phyloP scores from a whole-genome alignment of 768 basidiomycete genomes.

The Pleurotus tuber-regium region DNA sequence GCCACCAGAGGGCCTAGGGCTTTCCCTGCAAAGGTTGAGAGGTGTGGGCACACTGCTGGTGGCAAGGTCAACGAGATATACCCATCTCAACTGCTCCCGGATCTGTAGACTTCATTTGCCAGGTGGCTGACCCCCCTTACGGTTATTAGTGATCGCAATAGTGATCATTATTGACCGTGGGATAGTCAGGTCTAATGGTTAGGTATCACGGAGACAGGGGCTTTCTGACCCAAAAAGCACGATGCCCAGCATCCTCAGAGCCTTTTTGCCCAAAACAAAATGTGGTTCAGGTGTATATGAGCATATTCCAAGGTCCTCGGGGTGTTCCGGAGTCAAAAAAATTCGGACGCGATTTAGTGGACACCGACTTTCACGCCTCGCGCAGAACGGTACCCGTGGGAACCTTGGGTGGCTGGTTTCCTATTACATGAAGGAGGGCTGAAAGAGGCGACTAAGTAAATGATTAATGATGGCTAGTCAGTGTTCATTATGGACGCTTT shows the following conservation, averaged over 20 bases:
- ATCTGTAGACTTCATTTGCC: too few species aligned
- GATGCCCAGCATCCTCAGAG: background rate
- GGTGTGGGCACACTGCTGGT: too few species aligned
- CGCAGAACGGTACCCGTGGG: too few species aligned
- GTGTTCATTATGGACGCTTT: slow-evolving; percentile 41
- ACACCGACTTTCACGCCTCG: slow-evolving; percentile 36
- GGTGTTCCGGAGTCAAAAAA: background rate
- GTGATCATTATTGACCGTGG: background rate
- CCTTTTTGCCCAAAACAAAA: background rate
- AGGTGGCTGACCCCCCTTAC: too few species aligned
- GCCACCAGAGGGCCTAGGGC: too few species aligned
- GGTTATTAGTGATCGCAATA: too few species aligned
- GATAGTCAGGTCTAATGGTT: background rate
- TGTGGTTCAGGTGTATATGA: background rate
- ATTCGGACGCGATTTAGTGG: slow-evolving; percentile 16
- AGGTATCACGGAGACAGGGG: too few species aligned
- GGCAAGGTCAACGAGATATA: too few species aligned
- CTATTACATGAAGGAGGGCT: background rate
- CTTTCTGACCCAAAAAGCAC: background rate
- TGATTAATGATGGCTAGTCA: too few species aligned
- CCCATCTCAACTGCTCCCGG: too few species aligned
- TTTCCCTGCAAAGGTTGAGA: too few species aligned
- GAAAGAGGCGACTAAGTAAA: background rate
- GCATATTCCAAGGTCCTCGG: background rate
- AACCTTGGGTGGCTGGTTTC: too few species aligned